Evolutionary conservation across 768 basidiomycete species (phyloP), one percentile per base, ranked within the genome.

Genomic region (Tulasnella sp.): DNA sequence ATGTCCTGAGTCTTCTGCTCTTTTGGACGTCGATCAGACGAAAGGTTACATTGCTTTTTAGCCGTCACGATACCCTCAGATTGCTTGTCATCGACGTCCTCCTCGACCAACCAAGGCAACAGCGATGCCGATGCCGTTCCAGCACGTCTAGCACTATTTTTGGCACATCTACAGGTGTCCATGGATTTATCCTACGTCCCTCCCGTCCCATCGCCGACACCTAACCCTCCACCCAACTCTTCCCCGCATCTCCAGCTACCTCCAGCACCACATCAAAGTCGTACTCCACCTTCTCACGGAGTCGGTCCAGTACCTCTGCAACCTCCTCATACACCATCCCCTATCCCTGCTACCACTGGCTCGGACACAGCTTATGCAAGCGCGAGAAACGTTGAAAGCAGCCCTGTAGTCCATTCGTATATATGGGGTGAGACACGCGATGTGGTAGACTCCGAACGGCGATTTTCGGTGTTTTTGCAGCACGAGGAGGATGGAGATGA

Each of bases 311-410:
- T 77, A 1, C 81, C 83, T 2, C 83, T 88, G 63, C 77, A 84
- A 61, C 88, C 87, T 27, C 89, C 89, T 1, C 73, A 73, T 50
- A 96, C 91, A 0, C 92, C 91, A 0, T 82, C 84, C 66, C 91
- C 91, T 1, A 83, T 82, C 14, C 91, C 91, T 1, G 72, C 77
- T 0, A 82, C 85, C 25, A 74, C 77, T 0, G 81, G 83, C 31
- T 74, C 77, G 14, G 91, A 96, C 68, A 75, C 77, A 41, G 76
- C 80, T 65, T 96, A 93, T 66, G 79, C 81, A 1, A 77, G 31
- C 12, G 29, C 54, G 5, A 15, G 45, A 25, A 23, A 78, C 29
- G 75, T 86, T 15, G 59, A 60, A 0, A 86, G 91, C 63, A 92
- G 91, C 0, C 82, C 84, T 0, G 68, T 80, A 4, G 75, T 93